Evolutionary conservation across 371 early-diverging fungal species (phyloP), one percentile per base, ranked within the genome.

Genomic region (Mortierella sp.): DNA sequence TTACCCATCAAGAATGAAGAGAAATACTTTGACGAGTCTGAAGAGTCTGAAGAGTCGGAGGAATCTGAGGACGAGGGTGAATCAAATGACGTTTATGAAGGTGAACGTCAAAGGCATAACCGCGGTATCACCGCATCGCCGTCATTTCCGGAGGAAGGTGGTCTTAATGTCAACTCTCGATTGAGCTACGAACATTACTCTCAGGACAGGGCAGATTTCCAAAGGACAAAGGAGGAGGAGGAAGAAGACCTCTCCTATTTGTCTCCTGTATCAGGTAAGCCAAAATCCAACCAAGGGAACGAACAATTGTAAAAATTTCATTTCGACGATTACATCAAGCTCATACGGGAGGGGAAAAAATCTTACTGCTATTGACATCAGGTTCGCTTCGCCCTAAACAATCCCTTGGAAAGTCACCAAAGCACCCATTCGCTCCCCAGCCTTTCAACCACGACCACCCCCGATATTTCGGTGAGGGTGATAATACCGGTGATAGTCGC

Each of bases 1-100:
- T n/a, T 79, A 10, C 79, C 79, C 8, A 79, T 79, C 47, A 45
- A 74, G 24, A 73, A 63, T n/a, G 71, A 79, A 45, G 48, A 47
- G 0, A 40, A 41, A 2, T 79, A 74, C 57, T 79, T 62, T 67
- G 74, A 74, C 43, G 70, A 73, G 36, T 41, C 65, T 16, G 74
- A 61, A 22, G 41, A 38, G n/a, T 62, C 63, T n/a, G 75, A 64
- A 36, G 48, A 48, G 16, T 32, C 22, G 1, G 55, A 32, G 4
- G 69, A 53, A 4, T 24, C 59, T 1, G 58, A 33, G 1, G 48
- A 70, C 6, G 74, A 65, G 45, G 57, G 62, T 6, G 47, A 48
- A 10, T 48, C 36, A 16, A 45, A 57, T 16, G 63, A 48, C 22
- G 40, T 68, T 16, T 40, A 21, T 36, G n/a, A 36, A 13, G 15